phyloP scores from a whole-genome alignment of 1,284 basidiomycete species.

The Nidula niveotomentosa region DNA sequence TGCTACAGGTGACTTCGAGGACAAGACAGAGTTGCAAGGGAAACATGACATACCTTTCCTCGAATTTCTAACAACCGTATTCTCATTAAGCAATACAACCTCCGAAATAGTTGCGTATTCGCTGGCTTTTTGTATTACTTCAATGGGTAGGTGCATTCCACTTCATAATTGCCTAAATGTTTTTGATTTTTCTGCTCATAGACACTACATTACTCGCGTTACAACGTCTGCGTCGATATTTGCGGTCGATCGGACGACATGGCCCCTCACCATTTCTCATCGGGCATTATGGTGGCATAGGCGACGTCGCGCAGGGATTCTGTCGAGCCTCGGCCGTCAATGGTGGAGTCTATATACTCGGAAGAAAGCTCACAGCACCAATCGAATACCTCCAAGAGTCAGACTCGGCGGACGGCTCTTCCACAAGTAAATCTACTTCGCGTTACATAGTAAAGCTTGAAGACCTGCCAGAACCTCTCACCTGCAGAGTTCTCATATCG shows the following conservation, averaged over 20 bases:
- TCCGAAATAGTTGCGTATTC: conserved; percentile 69
- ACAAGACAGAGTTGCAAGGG: conserved; percentile 56
- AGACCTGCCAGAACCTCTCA: conserved; percentile 56
- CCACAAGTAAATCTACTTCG: conserved; percentile 13
- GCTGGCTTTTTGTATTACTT: conserved; percentile 62
- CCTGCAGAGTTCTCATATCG: conserved; percentile 36
- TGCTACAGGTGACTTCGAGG: conserved; percentile 74
- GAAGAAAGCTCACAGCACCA: conserved; percentile 49
- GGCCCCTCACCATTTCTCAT: conserved; percentile 91
- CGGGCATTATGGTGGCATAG: conserved; percentile 91
- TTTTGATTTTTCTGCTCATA: conserved; percentile 19
- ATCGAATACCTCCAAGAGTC: conserved; percentile 17
- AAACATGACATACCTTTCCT: conserved; percentile 56
- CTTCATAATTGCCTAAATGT: not conserved
- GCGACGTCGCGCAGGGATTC: conserved; percentile 93
- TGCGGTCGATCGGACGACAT: conserved; percentile 84
- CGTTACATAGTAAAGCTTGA: conserved; percentile 53
- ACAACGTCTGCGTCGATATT: conserved; percentile 66
- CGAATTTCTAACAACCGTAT: conserved; percentile 60
- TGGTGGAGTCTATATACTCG: conserved; percentile 85
- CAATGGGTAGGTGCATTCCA: conserved; percentile 41
- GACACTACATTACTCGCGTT: conserved; percentile 70
- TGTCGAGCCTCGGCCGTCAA: conserved; percentile 87
- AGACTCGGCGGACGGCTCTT: conserved; percentile 4
- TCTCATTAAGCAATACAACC: conserved; percentile 61